Percentiles rank a stretch among this genome's conserved stretches.
These are phyloP conservation scores for Solanum hybrid DNA, from an alignment of 305 asterid species.

Conservation along the genomic window DNA sequence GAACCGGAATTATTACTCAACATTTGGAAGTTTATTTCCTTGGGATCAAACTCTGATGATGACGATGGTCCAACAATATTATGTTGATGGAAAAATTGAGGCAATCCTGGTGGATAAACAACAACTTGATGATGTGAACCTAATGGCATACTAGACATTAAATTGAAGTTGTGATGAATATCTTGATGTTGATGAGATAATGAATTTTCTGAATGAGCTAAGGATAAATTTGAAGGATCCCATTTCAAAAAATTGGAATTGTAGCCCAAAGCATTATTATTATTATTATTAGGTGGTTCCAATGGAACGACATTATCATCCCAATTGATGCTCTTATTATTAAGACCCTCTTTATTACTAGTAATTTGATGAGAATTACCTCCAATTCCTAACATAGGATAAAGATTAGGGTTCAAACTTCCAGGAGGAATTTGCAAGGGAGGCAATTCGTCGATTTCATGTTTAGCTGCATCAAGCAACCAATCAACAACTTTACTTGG, in stretches of 20 bases:
- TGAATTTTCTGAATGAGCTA: slow-evolving; percentile 38
- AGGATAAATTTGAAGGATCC: slow-evolving; percentile 60
- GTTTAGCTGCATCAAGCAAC: slow-evolving; percentile 66
- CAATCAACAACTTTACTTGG: slow-evolving; percentile 87
- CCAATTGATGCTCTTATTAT: slow-evolving; percentile 13
- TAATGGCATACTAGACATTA: slow-evolving; percentile 14
- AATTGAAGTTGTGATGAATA: slow-evolving; percentile 40
- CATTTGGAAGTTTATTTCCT: slow-evolving; percentile 34
- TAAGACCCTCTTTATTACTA: slow-evolving; percentile 16
- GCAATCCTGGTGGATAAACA: slow-evolving; percentile 38
- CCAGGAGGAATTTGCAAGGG: slow-evolving; percentile 59
- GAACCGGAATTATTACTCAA: slow-evolving; percentile 13
- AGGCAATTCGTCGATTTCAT: slow-evolving; percentile 62
- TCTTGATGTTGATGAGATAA: slow-evolving; percentile 26
- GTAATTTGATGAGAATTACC: slow-evolving; percentile 7
- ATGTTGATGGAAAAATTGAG: slow-evolving; percentile 45
- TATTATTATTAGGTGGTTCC: background rate
- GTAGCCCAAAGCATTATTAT: slow-evolving; percentile 3
- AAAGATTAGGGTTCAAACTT: slow-evolving; percentile 21
- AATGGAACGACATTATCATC: background rate
- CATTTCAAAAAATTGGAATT: slow-evolving; percentile 34
- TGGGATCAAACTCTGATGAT: slow-evolving; percentile 14
- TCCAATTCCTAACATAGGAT: slow-evolving; percentile 17
- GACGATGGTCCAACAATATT: slow-evolving; percentile 1
- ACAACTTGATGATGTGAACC: slow-evolving; percentile 37